Evolutionary conservation across 202 grass and related monocot genomes (phyloP).

Genomic region (Schoenoplectus tabernaemontani): DNA sequence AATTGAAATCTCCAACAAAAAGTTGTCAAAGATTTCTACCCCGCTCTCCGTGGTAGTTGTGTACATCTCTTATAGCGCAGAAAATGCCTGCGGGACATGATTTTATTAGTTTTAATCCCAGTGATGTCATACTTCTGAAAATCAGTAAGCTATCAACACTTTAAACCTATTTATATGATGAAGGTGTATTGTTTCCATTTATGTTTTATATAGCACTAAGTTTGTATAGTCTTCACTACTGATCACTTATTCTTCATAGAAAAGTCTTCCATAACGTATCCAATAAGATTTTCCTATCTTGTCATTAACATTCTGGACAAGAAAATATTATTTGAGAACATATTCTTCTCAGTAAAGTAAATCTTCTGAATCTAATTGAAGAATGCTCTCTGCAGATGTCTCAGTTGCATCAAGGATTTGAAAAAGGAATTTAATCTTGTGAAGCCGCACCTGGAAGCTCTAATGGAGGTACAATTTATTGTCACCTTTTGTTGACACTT

Average conservation of each 20-base stretch:
- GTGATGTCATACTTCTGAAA: not conserved
- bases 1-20: not conserved
- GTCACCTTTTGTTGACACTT: not conserved
- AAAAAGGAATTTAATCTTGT: slow-evolving; percentile 9
- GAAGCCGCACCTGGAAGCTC: slow-evolving; percentile 7
- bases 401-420: not conserved
- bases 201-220: not conserved
- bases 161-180: not conserved
- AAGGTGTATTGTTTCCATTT: too few species aligned
- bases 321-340: not conserved
- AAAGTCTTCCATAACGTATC: not conserved
- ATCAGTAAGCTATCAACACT: not conserved
- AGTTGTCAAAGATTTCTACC: not conserved
- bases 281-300: not conserved
- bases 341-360: not conserved
- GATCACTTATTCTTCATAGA: not conserved
- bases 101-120: not conserved
- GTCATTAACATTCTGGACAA: not conserved
- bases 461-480: not conserved
- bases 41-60: not conserved
- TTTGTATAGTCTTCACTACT: not conserved
- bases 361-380: not conserved
- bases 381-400: not conserved
- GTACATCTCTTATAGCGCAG: not conserved
- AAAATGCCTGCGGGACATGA: not conserved